A percentile compares a stretch with the other conserved stretches of the same genome.
Evolutionary conservation across 257 asterid species (phyloP).

Genomic region (Solanum sejunctum): DNA sequence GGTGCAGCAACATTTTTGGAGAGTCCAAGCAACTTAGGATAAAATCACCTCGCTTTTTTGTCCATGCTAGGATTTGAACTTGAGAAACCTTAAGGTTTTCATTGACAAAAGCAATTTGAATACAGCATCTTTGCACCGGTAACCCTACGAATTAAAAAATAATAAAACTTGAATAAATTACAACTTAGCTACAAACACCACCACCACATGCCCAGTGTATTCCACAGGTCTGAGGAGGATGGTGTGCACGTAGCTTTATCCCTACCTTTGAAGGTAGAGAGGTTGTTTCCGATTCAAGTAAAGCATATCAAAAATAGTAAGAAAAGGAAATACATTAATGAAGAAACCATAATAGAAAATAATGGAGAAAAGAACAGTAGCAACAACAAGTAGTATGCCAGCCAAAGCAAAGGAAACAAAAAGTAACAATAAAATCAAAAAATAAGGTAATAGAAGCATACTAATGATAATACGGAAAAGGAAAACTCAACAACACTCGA

Average conservation of each 20-base stretch:
- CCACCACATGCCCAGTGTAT: no score
- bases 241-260: no score
- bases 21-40: no score
- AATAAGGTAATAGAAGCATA: neutral
- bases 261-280: neutral
- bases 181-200: neutral
- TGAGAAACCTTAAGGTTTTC: neutral
- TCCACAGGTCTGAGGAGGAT: no score
- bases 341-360: neutral
- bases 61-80: neutral
- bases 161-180: no score
- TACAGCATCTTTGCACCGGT: neutral
- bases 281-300: no score
- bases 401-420: neutral
- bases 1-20: no score
- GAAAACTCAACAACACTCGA: neutral
- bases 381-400: neutral
- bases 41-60: neutral
- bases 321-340: neutral
- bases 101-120: neutral
- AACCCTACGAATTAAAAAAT: neutral
- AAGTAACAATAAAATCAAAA: no score
- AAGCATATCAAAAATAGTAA: neutral
- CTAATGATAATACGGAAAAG: neutral
- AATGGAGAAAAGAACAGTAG: neutral